Evolutionary conservation across 2,329 filamentous ascomycete genomes (phyloP).

Genomic region (Cercospora canescens): DNA sequence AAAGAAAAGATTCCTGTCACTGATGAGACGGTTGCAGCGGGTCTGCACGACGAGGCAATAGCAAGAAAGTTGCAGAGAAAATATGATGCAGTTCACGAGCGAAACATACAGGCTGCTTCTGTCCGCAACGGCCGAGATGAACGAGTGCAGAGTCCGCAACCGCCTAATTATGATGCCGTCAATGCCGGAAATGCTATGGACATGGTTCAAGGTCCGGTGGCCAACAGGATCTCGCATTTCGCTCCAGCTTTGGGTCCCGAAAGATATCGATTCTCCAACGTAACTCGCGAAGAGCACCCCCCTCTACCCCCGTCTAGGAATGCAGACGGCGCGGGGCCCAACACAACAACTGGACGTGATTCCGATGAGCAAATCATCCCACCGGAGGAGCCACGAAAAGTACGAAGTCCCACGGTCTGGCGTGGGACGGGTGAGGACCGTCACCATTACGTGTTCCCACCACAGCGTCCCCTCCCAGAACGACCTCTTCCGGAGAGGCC

Average conservation of each 20-base stretch:
- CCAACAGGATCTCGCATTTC: conserved; percentile 7
- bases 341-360: neutral
- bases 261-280: conserved; percentile 2
- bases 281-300: conserved; percentile 4
- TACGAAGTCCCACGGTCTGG: conserved; percentile 1
- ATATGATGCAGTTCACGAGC: conserved; percentile 9
- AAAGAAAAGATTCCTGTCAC: conserved; percentile 6
- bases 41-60: conserved; percentile 2
- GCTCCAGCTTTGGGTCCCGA: conserved; percentile 7
- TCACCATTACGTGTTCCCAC: neutral
- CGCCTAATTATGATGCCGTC: conserved; percentile 4
- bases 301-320: neutral
- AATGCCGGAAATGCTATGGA: conserved; percentile 7
- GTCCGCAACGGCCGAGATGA: neutral
- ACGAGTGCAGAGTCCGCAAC: conserved; percentile 5
- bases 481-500: conserved; percentile 4
- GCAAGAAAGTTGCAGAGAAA: conserved; percentile 7
- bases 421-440: neutral
- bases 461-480: conserved; percentile 2
- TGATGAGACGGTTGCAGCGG: conserved; percentile 4
- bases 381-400: neutral
- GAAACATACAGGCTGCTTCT: neutral
- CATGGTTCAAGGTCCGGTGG: neutral
- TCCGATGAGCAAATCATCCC: conserved; percentile 2
- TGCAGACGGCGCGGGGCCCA: neutral